These are phyloP conservation scores for Saccharomyces pastorianus DNA, from an alignment of 1,139 yeast species.

Conservation along the genomic window DNA sequence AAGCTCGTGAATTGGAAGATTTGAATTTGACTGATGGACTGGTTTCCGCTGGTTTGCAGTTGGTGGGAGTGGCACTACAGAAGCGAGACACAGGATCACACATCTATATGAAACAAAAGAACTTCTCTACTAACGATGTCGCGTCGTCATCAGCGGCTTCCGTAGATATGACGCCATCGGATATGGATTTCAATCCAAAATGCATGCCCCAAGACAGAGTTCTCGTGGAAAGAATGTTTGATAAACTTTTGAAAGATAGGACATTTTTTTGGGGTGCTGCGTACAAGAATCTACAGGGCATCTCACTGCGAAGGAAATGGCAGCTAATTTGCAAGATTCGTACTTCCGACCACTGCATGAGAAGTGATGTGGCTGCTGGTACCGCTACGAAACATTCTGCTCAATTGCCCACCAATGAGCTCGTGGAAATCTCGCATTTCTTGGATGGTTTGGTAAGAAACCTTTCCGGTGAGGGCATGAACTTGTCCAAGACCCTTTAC, in stretches of 20 bases:
- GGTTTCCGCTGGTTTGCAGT: constrained; percentile 3
- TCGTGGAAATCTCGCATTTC: neutral
- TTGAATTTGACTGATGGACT: constrained; percentile 1
- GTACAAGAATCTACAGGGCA: constrained; percentile 5
- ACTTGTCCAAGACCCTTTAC: constrained; percentile 5
- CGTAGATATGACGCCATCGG: neutral
- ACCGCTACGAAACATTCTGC: too few species aligned
- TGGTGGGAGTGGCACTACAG: constrained; percentile 4
- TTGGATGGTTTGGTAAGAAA: neutral
- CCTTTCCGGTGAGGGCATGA: constrained; percentile 1
- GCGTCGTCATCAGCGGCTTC: neutral
- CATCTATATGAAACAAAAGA: constrained; percentile 4
- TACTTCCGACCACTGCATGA: neutral
- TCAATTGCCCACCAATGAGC: neutral
- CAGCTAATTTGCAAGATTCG: constrained; percentile 10
- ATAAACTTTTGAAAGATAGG: constrained; percentile 6
- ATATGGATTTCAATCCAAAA: constrained; percentile 2
- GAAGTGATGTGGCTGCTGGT: too few species aligned
- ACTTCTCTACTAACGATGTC: constrained; percentile 7
- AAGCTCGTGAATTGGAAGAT: neutral
- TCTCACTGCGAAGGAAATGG: constrained; percentile 10
- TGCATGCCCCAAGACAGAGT: constrained; percentile 5
- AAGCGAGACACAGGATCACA: neutral
- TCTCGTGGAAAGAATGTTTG: constrained; percentile 9
- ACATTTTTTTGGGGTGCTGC: constrained; percentile 10